Base-by-base conservation (phyloP, 257 asterid genomes). In the Cruciata laevipes region DNA sequence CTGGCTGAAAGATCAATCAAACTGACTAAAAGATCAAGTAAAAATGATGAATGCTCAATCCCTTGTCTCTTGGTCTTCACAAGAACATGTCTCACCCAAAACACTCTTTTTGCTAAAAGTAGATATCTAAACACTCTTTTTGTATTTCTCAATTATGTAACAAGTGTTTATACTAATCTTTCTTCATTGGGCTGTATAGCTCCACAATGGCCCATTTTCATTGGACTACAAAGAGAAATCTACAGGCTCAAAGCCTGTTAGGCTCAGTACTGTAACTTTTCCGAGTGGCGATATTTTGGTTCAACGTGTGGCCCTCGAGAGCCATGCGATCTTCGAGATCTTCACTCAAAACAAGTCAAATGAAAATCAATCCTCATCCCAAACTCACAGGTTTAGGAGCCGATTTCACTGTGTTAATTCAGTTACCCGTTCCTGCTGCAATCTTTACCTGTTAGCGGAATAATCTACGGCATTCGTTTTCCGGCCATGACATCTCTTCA, bases 401-500 rank as follows among this genome's bases (percentile, higher is more conserved):
- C 27, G 14, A 53, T 53, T 53, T 51, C 57, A 51, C 21, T 51
- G 57, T 17, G 9, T 51, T 51, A 17, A n/a, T n/a, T 17, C 23
- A 51, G 18, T 9, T 27, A 2, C 42, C 35, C 23, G 40, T 14
- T 7, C 18, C 20, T 6, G n/a, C 27, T 20, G 1, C 14, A 20
- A 4, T 61, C 38, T 47, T 30, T 27, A 31, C 49, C 37, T 62
- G 30, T 3, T 40, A 20, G 6, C 47, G 33, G 30, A 47, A 30
- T n/a, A 60, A 27, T 5, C 17, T 60, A 13, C 6, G 13, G 30
- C 32, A 8, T 16, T n/a, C 24, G 69, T 18, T 60, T 63, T 81
- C 71, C 82, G 79, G 79, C 82, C 83, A 93, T 89, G 96, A 76
- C 30, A 75, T 78, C 89, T 80, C 93, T 93, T 74, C 96, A 83